Base-by-base conservation (phyloP, 176 grass and related monocot genomes). In the Alopecurus myosuroides region DNA sequence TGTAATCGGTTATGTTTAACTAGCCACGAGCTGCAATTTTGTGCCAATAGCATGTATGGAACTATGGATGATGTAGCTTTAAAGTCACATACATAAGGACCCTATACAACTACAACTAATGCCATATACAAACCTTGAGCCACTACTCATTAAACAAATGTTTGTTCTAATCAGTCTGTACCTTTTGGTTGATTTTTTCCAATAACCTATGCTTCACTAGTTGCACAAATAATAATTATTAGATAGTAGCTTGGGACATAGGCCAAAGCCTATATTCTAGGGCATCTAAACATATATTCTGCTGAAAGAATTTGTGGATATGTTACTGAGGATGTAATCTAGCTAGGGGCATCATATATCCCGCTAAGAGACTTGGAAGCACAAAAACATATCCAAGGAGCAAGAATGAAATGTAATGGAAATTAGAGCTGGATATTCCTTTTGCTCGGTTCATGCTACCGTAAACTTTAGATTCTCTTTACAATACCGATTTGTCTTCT, bases 181-280 rank as follows among this genome's bases (percentile, higher is more conserved):
- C 28, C 55, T 63, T 90, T 39, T 11, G 4, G 53, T 69, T 29
- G 13, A 20, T 48, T 14, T 74, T 79, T 75, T 85, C 9, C 69
- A 49, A 45, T 78, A 86, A 68, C 30, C 76, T 76, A 77, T 76
- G 60, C 50, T 33, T 80, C 42, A 62, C 49, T 26, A 57, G 70
- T 77, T n/a, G 70, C 30, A 40, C 49, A 85, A 39, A 81, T 49
- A 39, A 85, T 30, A 48, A 46, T 15, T 15, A 73, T 61, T 89
- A 45, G 53, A 73, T 72, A 28, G 40, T 72, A 82, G 73, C 44
- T 36, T 67, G 15, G 57, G 12, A 18, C 76, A 45, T 83, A 84
- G 84, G 37, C 67, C n/a, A 67, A 86, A 30, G 78, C 80, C 80
- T 90, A 75, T 18, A 83, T 74, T 79, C 67, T 90, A 86, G 80